Evolutionary conservation across 305 asterid species (phyloP).

Genomic region (Ajuga reptans): DNA sequence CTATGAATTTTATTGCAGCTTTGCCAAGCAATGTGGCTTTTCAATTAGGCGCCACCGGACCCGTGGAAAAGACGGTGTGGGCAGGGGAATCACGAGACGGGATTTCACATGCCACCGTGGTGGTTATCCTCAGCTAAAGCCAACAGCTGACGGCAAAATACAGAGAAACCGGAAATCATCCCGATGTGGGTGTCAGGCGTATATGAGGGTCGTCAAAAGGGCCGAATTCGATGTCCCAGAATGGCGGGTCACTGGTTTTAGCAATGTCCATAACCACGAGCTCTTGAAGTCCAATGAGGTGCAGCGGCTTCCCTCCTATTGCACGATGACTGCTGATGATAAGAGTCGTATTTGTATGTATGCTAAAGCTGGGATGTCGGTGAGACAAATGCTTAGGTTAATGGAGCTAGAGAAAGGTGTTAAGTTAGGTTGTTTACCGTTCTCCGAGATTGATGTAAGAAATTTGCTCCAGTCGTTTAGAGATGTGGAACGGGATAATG

Average conservation of each 20-base stretch:
- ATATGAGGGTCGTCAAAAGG: slow-evolving; percentile 51
- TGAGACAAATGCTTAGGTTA: slow-evolving; percentile 58
- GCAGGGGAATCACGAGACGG: slow-evolving; percentile 61
- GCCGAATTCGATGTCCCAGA: slow-evolving; percentile 52
- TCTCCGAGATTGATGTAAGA: slow-evolving; percentile 57
- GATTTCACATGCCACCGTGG: slow-evolving; percentile 71
- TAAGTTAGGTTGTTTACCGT: slow-evolving; percentile 54
- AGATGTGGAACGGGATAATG: slow-evolving; percentile 46
- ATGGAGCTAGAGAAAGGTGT: slow-evolving; percentile 64
- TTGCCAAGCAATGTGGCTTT: slow-evolving; percentile 64
- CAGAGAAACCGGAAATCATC: slow-evolving; percentile 58
- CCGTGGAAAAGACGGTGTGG: slow-evolving; percentile 61
- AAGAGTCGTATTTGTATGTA: slow-evolving; percentile 55
- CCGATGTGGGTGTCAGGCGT: slow-evolving; percentile 66
- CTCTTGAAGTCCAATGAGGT: slow-evolving; percentile 40
- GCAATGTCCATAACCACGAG: slow-evolving; percentile 57
- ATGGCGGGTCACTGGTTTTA: slow-evolving; percentile 62
- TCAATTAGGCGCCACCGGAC: slow-evolving; percentile 65
- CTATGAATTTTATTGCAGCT: slow-evolving; percentile 55
- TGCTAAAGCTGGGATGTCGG: slow-evolving; percentile 65
- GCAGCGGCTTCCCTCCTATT: slow-evolving; percentile 40
- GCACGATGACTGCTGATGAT: slow-evolving; percentile 52
- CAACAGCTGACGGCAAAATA: slow-evolving; percentile 39
- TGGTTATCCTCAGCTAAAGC: slow-evolving; percentile 58
- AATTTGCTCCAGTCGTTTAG: slow-evolving; percentile 50